Base-by-base conservation (phyloP, 768 basidiomycete genomes). In the Coprinellus micaceus region DNA sequence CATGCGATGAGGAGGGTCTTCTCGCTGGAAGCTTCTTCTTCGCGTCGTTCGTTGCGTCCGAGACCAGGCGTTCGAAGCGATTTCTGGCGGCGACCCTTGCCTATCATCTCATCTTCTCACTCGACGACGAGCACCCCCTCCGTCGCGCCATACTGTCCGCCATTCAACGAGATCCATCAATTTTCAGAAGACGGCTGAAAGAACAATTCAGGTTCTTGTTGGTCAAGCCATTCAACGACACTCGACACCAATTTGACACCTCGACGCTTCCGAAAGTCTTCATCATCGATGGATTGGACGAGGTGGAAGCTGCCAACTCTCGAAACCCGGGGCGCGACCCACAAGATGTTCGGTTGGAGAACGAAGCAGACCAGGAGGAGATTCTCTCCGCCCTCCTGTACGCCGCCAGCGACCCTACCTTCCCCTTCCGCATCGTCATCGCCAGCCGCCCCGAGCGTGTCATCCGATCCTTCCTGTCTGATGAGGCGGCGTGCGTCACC, bases 271-370 rank as follows among this genome's bases (percentile, higher is more conserved):
- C 54, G 28, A 56, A 21, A 21, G 46, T 36, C 15, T 39, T 56
- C 45, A 28, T 61, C 10, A 55, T 58, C 19, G 60, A 61, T 33
- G 60, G 60, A 9, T 21, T 61, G 6, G 57, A 61, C 48, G 60
- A 58, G 19, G 58, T 57, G 43, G 10, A 43, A 4, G 60, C 40
- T 7, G 7, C n/a, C 10, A 19, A 7, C 7, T 9, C 40, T 9
- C 10, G n/a, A 19, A 7, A 15, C n/a, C n/a, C n/a, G n/a, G 29
- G 5, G 25, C 26, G 15, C 2, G 13, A n/a, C 4, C 21, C 44
- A 6, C 25, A 26, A 13, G 47, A 17, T 3, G 24, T 4, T 9
- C 24, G 17, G n/a, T 10, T 22, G 28, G 4, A 21, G 11, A 48
- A 45, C 5, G 54, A 49, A 19, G 19, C 15, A 6, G 44, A 48